Percentiles rank a stretch among this genome's conserved stretches.
phyloP scores from a whole-genome alignment of 1,284 basidiomycete genomes.

The Cutaneotrichosporon mucoides region DNA sequence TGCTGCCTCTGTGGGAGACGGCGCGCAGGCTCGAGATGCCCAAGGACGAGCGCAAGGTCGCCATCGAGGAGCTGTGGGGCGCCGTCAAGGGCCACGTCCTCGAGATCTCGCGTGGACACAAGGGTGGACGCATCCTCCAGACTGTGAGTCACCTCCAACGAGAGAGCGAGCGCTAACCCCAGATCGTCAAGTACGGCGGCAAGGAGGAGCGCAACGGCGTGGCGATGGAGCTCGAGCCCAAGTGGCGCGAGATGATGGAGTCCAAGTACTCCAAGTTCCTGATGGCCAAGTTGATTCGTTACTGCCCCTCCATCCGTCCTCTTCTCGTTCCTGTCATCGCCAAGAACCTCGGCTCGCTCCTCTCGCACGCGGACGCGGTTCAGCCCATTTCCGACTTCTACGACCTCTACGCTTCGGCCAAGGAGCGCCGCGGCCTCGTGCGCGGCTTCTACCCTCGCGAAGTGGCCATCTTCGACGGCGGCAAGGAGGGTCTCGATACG shows the following conservation, averaged over 20 bases:
- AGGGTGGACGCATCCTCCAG: slow-evolving; percentile 81
- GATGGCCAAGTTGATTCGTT: slow-evolving; percentile 73
- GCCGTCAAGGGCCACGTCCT: slow-evolving; percentile 71
- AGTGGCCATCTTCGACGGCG: slow-evolving; percentile 70
- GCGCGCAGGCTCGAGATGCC: slow-evolving; percentile 69
- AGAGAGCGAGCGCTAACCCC: not conserved
- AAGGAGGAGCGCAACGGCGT: slow-evolving; percentile 72
- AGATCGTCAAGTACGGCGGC: slow-evolving; percentile 73
- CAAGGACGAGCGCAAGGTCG: slow-evolving; percentile 66
- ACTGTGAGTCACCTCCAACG: slow-evolving; percentile 56
- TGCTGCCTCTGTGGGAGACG: slow-evolving; percentile 66
- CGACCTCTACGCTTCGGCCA: slow-evolving; percentile 75
- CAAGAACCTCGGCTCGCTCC: slow-evolving; percentile 63
- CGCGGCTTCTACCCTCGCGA: slow-evolving; percentile 87
- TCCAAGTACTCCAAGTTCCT: slow-evolving; percentile 90
- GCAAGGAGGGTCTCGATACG: slow-evolving; percentile 43
- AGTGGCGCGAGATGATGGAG: slow-evolving; percentile 69
- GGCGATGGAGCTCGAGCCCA: slow-evolving; percentile 72
- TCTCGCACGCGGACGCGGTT: slow-evolving; percentile 77
- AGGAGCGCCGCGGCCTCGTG: slow-evolving; percentile 70
- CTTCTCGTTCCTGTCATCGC: slow-evolving; percentile 71
- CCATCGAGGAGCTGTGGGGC: slow-evolving; percentile 66
- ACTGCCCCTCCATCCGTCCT: slow-evolving; percentile 62
- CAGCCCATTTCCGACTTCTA: slow-evolving; percentile 78
- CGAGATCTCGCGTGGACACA: slow-evolving; percentile 82